Percentiles rank a stretch among this genome's conserved stretches.
Evolutionary conservation across 345 rosid genomes (phyloP).

Genomic region (Passiflora organensis): DNA sequence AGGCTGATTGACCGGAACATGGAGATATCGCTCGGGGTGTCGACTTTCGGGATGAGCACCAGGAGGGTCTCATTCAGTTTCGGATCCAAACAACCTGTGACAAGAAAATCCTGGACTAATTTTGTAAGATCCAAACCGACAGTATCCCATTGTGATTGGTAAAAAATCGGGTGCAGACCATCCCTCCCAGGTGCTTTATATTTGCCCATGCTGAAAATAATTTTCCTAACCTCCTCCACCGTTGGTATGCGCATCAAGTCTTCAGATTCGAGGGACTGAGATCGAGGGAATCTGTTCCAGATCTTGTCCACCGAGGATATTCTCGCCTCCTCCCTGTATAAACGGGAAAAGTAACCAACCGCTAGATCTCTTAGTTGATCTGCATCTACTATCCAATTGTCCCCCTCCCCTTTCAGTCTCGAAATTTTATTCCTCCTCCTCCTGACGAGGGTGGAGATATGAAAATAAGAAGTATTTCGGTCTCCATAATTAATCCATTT

Average conservation of each 20-base stretch:
- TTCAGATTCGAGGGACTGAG: too few species aligned
- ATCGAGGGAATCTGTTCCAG: fast-evolving
- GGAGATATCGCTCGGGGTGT: not conserved
- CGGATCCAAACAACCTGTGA: not conserved
- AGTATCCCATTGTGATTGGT: not conserved
- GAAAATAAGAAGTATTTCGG: not conserved
- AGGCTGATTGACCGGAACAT: not conserved
- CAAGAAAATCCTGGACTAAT: not conserved
- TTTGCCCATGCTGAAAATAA: not conserved
- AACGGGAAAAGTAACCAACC: not conserved
- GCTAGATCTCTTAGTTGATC: not conserved
- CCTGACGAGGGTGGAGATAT: not conserved
- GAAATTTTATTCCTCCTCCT: not conserved
- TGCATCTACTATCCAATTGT: not conserved
- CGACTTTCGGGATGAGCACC: not conserved
- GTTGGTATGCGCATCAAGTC: too few species aligned
- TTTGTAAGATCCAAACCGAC: not conserved
- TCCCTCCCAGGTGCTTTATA: not conserved
- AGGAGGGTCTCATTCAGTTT: not conserved
- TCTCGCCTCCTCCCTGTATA: too few species aligned
- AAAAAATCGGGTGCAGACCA: not conserved
- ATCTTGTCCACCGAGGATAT: not conserved
- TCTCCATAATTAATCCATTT: not conserved
- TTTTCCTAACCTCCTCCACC: not conserved
- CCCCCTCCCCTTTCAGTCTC: fast-evolving